Evolutionary conservation across 2,329 filamentous ascomycete genomes (phyloP).

Genomic region (Ascomycota sp.): DNA sequence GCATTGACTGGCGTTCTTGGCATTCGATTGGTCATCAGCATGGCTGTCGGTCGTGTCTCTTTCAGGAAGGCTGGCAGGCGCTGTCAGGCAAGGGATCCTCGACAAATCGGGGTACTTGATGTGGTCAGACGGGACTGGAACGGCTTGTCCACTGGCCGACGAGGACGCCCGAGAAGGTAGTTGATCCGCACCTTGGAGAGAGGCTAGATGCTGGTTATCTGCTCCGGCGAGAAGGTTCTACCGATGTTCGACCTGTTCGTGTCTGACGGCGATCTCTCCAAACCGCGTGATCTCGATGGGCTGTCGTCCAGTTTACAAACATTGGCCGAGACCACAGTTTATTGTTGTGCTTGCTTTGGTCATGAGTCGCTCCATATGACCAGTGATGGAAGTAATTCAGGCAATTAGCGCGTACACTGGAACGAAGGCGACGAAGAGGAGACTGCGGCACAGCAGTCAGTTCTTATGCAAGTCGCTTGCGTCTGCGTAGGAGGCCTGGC

Average conservation of each 20-base stretch:
- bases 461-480: neutral
- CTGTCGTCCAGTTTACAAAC: too few species aligned
- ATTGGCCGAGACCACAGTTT: too few species aligned
- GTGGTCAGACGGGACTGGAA: constrained; percentile 11
- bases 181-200: neutral
- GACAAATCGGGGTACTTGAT: constrained; percentile 12
- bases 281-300: too few species aligned
- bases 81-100: constrained; percentile 11
- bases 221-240: neutral
- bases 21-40: constrained; percentile 13
- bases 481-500: too few species aligned
- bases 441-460: neutral
- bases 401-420: too few species aligned
- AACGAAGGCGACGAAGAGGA: too few species aligned
- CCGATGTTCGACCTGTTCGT: neutral
- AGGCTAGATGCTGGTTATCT: neutral
- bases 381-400: too few species aligned
- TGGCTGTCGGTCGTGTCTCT: constrained; percentile 7
- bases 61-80: constrained; percentile 11
- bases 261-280: neutral
- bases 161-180: neutral
- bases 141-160: constrained; percentile 1
- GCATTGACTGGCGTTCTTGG: constrained; percentile 8
- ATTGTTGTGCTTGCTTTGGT: too few species aligned
- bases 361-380: too few species aligned